Base-by-base conservation (phyloP, 768 basidiomycete genomes). In the Mycena kentingensis region DNA sequence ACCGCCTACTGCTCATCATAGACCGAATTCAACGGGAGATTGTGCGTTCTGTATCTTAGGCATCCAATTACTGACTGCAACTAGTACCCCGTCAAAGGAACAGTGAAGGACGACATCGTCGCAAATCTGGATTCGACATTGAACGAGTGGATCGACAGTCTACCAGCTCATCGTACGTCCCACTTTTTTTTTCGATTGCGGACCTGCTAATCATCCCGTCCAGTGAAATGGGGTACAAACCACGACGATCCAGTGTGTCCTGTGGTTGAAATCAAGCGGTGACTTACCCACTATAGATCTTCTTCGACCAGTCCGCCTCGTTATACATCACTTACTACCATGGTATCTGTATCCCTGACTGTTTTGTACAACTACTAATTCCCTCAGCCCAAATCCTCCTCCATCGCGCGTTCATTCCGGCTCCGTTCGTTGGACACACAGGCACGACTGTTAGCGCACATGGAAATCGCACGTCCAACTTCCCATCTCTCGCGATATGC, bases 401-500 rank as follows among this genome's bases (percentile, higher is more conserved):
- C 4, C 47, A 49, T 37, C 47, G 47, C 7, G 34, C 47, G 16
- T 37, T 49, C 35, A 49, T 49, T 10, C 47, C 44, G 10, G 16
- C 44, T 5, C 44, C 44, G 26, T 29, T 13, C 25, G 21, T 29
- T 15, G 37, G 16, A 18, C 7, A 7, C 13, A 47, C 7, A 12
- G 24, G 5, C 19, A n/a, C 22, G 7, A 31, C 11, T 10, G 26
- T 15, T 11, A 44, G 13, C 26, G 21, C 19, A 6, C 19, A 19
- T 21, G n/a, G 21, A 18, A 25, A 12, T 31, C 25, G 13, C 10
- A 18, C 31, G 39, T 28, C n/a, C 31, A 37, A 41, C 3, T 64
- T 78, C 25, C 78, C 79, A 11, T 76, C 76, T 21, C 71, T 80
- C 24, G 76, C 72, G 5, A 71, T 80, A 15, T 79, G 79, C 62